Evolutionary conservation across 2,329 filamentous ascomycete species (phyloP).

Genomic region (Neofusicoccum cordaticola): DNA sequence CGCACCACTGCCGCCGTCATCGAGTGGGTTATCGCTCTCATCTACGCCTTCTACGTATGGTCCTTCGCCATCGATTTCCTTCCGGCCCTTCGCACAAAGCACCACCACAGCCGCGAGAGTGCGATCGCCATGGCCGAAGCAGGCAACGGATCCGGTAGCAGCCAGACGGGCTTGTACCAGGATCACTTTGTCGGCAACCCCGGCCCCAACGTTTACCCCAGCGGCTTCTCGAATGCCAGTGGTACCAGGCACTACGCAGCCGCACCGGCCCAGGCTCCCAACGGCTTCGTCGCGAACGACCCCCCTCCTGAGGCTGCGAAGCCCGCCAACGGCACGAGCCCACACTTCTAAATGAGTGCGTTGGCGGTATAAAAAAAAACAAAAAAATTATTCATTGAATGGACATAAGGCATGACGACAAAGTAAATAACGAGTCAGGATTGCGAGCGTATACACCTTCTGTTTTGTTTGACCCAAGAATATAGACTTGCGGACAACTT

Average conservation of each 20-base stretch:
- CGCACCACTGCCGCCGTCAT: constrained; percentile 72
- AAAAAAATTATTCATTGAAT: neutral
- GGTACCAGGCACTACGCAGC: constrained; percentile 9
- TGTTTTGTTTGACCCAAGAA: neutral
- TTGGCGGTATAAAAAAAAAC: too few relatives aligned
- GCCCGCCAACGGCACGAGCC: too few relatives aligned
- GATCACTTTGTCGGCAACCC: constrained; percentile 4
- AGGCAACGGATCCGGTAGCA: neutral
- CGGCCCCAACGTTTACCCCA: constrained; percentile 7
- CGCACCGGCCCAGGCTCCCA: neutral
- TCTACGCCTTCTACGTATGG: constrained; percentile 85
- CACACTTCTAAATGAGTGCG: too few relatives aligned
- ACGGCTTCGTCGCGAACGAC: neutral
- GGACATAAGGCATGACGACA: neutral
- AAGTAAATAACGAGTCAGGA: neutral
- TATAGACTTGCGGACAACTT: neutral
- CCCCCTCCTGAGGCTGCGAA: too few relatives aligned
- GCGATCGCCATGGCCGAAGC: constrained; percentile 30
- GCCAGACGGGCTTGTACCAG: constrained; percentile 6
- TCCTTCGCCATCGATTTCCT: constrained; percentile 85
- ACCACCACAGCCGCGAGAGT: constrained; percentile 37
- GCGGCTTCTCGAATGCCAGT: constrained; percentile 8
- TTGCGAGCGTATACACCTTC: neutral
- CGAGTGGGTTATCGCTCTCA: constrained; percentile 75
- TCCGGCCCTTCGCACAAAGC: constrained; percentile 67